Conservation (phyloP, 176 grass and related monocot species). For the Triticum dicoccoides region DNA sequence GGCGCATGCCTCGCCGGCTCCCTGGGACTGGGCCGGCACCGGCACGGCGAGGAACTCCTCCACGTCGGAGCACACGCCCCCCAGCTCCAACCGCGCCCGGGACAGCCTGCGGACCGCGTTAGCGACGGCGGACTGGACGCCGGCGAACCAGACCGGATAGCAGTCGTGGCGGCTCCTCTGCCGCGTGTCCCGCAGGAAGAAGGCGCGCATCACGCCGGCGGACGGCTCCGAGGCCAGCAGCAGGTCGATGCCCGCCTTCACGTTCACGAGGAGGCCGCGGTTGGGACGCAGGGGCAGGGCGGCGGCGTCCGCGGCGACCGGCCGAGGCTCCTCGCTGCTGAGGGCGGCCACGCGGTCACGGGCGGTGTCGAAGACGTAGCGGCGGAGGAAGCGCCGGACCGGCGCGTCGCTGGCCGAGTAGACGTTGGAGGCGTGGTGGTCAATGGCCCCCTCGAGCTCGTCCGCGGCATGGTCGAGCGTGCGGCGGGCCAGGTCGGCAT, state of each 20-base stretch:
- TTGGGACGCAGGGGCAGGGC: background rate
- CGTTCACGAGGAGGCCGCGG: background rate
- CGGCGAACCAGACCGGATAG: background rate
- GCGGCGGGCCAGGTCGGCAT: background rate
- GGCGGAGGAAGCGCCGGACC: background rate
- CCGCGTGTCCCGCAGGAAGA: background rate
- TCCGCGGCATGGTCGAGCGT: background rate
- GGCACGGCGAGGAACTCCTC: background rate
- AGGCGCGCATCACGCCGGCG: background rate
- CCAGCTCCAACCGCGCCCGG: background rate
- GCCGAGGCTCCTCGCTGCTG: background rate
- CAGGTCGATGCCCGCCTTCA: background rate
- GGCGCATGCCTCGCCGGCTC: background rate
- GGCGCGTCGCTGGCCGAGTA: background rate
- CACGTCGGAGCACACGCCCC: background rate
- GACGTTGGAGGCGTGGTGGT: background rate
- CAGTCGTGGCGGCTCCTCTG: no score
- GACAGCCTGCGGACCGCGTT: background rate
- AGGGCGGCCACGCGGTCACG: background rate
- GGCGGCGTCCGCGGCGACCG: no score
- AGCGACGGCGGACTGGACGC: background rate
- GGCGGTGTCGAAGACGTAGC: background rate
- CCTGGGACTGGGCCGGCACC: background rate
- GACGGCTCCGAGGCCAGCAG: background rate
- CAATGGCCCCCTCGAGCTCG: background rate